Evolutionary conservation across 1,284 basidiomycete genomes (phyloP).

Genomic region (Ustilago nuda): DNA sequence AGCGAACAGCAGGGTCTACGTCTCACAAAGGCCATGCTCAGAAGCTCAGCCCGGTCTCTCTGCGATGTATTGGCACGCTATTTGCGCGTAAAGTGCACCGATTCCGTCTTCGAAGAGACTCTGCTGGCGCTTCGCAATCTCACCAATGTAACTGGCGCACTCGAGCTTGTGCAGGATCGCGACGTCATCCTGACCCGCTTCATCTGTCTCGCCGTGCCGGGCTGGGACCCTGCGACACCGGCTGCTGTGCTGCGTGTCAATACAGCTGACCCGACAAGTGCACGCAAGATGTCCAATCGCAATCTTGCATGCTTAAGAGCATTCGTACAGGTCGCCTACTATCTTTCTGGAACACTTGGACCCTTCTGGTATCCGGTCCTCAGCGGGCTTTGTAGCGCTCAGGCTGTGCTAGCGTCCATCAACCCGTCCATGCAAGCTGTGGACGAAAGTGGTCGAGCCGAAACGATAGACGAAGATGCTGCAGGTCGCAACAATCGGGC

Average conservation of each 20-base stretch:
- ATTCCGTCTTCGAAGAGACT: conserved; percentile 86
- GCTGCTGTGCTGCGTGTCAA: not conserved
- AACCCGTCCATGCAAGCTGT: conserved; percentile 4
- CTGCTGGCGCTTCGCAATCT: conserved; percentile 84
- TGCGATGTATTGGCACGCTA: conserved; percentile 89
- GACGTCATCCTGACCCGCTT: conserved; percentile 90
- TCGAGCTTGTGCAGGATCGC: conserved; percentile 84
- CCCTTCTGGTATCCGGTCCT: conserved; percentile 91
- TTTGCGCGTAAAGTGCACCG: conserved; percentile 86
- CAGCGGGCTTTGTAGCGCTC: conserved; percentile 71
- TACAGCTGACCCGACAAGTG: conserved; percentile 11
- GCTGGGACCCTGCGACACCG: conserved; percentile 32
- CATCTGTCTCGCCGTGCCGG: conserved; percentile 81
- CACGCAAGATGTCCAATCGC: conserved; percentile 78
- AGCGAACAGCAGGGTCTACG: conserved; percentile 71
- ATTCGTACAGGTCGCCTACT: conserved; percentile 80
- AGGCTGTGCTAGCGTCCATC: conserved; percentile 29
- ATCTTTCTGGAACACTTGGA: conserved; percentile 84
- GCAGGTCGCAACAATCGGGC: conserved; percentile 20
- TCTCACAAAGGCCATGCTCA: conserved; percentile 81
- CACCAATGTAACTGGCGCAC: conserved; percentile 88
- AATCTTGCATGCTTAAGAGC: conserved; percentile 91
- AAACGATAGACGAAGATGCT: conserved; percentile 9
- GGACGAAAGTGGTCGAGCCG: not conserved
- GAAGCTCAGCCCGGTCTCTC: conserved; percentile 87